Conservation (phyloP, 495 filamentous ascomycete genomes). For the Podospora comata region DNA sequence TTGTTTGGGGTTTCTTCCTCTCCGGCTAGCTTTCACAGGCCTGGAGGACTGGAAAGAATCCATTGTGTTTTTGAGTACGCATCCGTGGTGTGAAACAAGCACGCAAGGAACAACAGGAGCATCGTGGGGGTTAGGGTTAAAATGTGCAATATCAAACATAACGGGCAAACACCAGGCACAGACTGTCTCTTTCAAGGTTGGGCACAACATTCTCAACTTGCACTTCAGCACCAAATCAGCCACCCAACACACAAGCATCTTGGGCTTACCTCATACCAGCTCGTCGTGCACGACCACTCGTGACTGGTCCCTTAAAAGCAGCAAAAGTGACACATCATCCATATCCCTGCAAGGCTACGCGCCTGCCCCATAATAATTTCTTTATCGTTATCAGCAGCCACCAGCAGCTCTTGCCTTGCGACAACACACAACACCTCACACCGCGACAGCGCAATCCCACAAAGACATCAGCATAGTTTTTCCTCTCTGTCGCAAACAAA, state of each 20-base stretch:
- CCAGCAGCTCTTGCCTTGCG: slow-evolving; percentile 28
- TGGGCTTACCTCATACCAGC: background rate
- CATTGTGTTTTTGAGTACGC: background rate
- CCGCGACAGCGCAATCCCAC: slow-evolving; percentile 50
- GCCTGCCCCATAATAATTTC: background rate
- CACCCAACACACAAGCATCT: background rate
- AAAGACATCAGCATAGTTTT: background rate
- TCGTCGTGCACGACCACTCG: background rate
- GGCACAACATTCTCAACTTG: background rate
- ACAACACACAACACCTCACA: slow-evolving; percentile 54
- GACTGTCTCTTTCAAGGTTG: background rate
- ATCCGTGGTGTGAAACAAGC: background rate
- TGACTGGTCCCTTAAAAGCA: background rate
- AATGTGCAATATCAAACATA: background rate
- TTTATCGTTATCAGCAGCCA: background rate
- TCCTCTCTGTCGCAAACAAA: background rate
- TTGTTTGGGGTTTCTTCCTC: background rate
- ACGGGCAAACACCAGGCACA: background rate
- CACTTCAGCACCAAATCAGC: background rate
- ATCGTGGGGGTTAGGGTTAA: background rate
- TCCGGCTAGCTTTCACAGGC: background rate
- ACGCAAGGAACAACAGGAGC: background rate
- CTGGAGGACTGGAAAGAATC: background rate
- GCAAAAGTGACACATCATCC: background rate
- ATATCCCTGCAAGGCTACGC: background rate